These are phyloP conservation scores for Macrotyloma uniflorum DNA, from an alignment of 306 rosid genomes.

Conservation along the genomic window DNA sequence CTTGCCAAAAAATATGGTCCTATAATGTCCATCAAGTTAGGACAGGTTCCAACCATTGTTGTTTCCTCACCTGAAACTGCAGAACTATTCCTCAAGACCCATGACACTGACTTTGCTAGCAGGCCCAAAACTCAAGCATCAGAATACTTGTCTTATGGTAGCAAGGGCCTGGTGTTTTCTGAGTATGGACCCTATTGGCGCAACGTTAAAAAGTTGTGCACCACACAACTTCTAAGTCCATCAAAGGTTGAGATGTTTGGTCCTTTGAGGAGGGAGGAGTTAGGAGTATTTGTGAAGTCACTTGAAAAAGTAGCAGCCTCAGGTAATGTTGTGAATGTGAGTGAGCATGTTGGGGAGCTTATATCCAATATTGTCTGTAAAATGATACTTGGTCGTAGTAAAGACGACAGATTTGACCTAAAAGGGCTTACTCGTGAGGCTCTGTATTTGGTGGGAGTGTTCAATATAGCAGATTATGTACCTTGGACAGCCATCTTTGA, in stretches of 20 bases:
- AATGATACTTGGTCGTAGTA: background rate
- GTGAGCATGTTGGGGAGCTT: background rate
- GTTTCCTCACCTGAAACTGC: slow-evolving; percentile 49
- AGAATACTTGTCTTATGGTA: background rate
- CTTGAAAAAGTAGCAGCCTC: background rate
- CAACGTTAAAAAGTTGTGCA: slow-evolving; percentile 36
- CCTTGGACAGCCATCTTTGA: slow-evolving; percentile 19
- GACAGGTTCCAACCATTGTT: slow-evolving; percentile 38
- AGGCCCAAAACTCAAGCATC: slow-evolving; percentile 15
- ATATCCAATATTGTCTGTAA: background rate
- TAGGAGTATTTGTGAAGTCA: background rate
- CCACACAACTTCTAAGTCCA: slow-evolving; percentile 12
- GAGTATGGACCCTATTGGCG: slow-evolving; percentile 46
- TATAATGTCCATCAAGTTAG: slow-evolving; percentile 46
- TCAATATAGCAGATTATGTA: slow-evolving; percentile 34
- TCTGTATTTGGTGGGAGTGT: background rate
- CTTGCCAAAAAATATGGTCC: slow-evolving; percentile 48
- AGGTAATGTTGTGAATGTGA: slow-evolving; percentile 26
- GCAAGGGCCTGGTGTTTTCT: slow-evolving; percentile 14
- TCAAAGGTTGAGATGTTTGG: slow-evolving; percentile 32
- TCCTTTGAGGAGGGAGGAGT: slow-evolving; percentile 34
- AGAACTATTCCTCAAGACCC: slow-evolving; percentile 55
- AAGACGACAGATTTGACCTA: slow-evolving; percentile 22
- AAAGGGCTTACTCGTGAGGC: background rate
- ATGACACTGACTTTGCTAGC: slow-evolving; percentile 38